Conservation (phyloP, 1,284 basidiomycete species). For the Irpex rosettiformis region DNA sequence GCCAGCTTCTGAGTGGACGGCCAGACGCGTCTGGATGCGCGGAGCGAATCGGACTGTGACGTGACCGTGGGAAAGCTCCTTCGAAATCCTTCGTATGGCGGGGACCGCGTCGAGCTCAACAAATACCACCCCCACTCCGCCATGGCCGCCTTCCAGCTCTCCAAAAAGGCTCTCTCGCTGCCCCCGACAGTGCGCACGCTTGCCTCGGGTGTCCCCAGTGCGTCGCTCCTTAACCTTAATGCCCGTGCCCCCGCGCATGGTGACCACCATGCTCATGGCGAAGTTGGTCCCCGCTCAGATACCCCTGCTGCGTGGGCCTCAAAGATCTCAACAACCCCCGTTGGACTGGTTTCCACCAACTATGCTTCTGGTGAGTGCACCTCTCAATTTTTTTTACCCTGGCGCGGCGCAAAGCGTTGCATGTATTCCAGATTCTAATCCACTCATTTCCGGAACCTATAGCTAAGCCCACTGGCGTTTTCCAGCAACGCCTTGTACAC, state of each 20-base stretch:
- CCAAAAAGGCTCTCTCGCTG: slow-evolving; percentile 81
- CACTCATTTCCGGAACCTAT: slow-evolving; percentile 11
- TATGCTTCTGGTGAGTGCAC: slow-evolving; percentile 67
- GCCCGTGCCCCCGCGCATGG: slow-evolving; percentile 58
- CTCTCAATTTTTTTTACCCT: not conserved
- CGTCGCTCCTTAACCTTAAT: slow-evolving; percentile 67
- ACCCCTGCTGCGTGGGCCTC: slow-evolving; percentile 63
- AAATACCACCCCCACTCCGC: slow-evolving; percentile 17
- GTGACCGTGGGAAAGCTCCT: slow-evolving; percentile 13
- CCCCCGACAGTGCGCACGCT: slow-evolving; percentile 78
- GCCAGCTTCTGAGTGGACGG: slow-evolving; percentile 14
- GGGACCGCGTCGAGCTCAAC: slow-evolving; percentile 22
- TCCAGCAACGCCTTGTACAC: slow-evolving; percentile 72
- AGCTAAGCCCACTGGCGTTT: slow-evolving; percentile 49
- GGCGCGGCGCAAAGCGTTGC: not conserved
- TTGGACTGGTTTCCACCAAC: slow-evolving; percentile 63
- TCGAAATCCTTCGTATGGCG: slow-evolving; percentile 14
- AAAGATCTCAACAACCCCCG: slow-evolving; percentile 36
- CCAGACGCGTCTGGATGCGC: slow-evolving; percentile 4
- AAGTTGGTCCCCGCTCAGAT: slow-evolving; percentile 60
- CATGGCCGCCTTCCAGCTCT: slow-evolving; percentile 68
- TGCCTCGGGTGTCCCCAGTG: slow-evolving; percentile 69
- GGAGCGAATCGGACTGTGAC: slow-evolving; percentile 15
- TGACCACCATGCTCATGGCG: slow-evolving; percentile 58
- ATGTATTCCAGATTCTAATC: not conserved